phyloP scores from a whole-genome alignment of 2,329 filamentous ascomycete species.

The Aureobasidium leucospermi region DNA sequence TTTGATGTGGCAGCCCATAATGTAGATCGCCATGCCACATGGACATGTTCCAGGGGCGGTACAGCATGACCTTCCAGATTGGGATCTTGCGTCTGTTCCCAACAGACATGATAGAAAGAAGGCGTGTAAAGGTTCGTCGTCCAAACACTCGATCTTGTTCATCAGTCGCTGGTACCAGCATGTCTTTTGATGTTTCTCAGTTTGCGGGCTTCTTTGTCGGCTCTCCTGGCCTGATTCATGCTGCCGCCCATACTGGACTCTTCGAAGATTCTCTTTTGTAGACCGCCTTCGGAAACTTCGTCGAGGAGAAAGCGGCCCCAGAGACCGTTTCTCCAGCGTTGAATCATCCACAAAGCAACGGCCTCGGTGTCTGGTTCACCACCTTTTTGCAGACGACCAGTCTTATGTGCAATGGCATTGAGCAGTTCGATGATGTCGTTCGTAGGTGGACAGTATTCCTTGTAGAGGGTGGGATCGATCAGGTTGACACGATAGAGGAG shows the following conservation, averaged over 20 bases:
- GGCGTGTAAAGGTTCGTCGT: neutral
- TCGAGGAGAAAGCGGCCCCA: conserved; percentile 76
- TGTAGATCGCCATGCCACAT: neutral
- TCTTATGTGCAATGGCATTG: conserved; percentile 60
- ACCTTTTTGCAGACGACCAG: conserved; percentile 68
- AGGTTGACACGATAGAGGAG: conserved; percentile 78
- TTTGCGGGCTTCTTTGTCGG: conserved; percentile 47
- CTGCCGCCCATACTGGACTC: conserved; percentile 47
- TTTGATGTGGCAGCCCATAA: neutral
- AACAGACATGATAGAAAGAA: neutral
- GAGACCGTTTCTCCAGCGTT: conserved; percentile 70
- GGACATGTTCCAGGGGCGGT: too few species aligned
- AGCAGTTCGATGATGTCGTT: conserved; percentile 76
- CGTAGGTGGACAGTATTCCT: conserved; percentile 60
- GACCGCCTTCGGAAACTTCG: conserved; percentile 55
- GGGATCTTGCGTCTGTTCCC: neutral
- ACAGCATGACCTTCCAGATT: neutral
- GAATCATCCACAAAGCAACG: conserved; percentile 71
- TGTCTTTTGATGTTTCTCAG: conserved; percentile 2
- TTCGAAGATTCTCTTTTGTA: conserved; percentile 45
- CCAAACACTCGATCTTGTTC: neutral
- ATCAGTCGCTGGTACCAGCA: neutral
- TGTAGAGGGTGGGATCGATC: conserved; percentile 55
- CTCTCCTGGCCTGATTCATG: conserved; percentile 61
- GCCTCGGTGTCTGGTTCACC: conserved; percentile 63